Evolutionary conservation across 2,329 filamentous ascomycete genomes (phyloP), one percentile per base, ranked within the genome.

Genomic region (Aspergillus sp.): DNA sequence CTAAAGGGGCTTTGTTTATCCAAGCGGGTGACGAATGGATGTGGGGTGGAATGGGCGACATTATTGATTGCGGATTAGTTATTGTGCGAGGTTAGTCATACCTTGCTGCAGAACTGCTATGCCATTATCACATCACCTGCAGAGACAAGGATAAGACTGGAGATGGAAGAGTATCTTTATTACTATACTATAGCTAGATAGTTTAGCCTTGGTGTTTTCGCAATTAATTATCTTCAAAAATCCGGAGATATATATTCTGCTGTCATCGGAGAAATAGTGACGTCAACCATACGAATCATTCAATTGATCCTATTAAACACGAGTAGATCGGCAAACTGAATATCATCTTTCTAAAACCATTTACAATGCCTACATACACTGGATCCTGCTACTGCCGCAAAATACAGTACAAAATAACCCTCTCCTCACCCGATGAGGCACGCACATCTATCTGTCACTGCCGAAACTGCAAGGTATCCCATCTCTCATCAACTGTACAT

Each of bases 371-470:
- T 5, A 46, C 38, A 3, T 62, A 63, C 33, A 62, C 62, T 1
- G 70, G 71, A 13, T 67, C 65, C 33, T 79, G 76, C 59, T 73
- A 70, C 55, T 79, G 77, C 54, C 61, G 65, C 44, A 62, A 62
- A 7, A 64, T 79, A 43, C 61, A 64, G 28, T 79, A 78, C 47
- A 60, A 65, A 11, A 61, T 79, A 37, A 58, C 61, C 0, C 64
- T 79, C 1, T 49, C 56, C 3, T 69, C 71, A 6, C 62, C 66
- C 5, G 68, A 72, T 6, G 67, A 78, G 26, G 75, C 75, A 2
- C 62, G 74, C 19, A 77, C 75, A 1, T 74, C 68, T 7, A 52
- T 79, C 11, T 79, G 76, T 49, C 75, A 79, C 55, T 79, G 76
- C 52, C 49, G 57, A 12, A 76, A 71, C 52, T 79, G 76, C 63